Percentiles rank a stretch among this genome's conserved stretches.
Conservation (phyloP, 352 stramenopile genomes). For the Sclerospora graminicola region DNA sequence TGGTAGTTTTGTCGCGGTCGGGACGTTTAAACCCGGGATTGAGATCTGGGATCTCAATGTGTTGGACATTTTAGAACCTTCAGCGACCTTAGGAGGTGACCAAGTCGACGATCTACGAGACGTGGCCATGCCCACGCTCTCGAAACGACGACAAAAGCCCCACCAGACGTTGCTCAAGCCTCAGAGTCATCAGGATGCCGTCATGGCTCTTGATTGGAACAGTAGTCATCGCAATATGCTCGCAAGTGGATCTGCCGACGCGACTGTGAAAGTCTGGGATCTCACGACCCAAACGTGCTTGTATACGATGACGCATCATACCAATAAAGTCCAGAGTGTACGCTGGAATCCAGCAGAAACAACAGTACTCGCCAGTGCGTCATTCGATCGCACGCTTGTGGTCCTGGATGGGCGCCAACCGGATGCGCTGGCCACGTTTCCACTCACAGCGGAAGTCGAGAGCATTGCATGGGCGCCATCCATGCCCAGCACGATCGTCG, state of each 20-base stretch:
- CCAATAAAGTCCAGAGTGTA: constrained; percentile 96
- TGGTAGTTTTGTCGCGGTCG: constrained; percentile 97
- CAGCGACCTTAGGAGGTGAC: constrained; percentile 91
- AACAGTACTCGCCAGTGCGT: constrained; percentile 92
- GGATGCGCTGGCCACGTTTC: constrained; percentile 72
- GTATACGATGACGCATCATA: constrained; percentile 96
- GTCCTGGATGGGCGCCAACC: constrained; percentile 90
- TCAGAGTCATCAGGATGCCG: constrained; percentile 95
- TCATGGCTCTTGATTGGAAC: constrained; percentile 99
- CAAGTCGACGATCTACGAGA: constrained; percentile 68
- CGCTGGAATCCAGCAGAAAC: constrained; percentile 95
- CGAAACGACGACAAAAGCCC: constrained; percentile 62
- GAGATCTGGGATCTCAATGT: constrained; percentile 99
- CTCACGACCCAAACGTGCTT: constrained; percentile 89
- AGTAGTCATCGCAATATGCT: constrained; percentile 93
- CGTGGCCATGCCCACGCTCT: constrained; percentile 66
- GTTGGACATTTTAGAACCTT: constrained; percentile 96
- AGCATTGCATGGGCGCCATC: constrained; percentile 91
- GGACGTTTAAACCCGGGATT: constrained; percentile 98
- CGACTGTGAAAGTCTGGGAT: constrained; percentile 96
- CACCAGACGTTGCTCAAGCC: constrained; percentile 66
- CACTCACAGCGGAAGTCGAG: constrained; percentile 83
- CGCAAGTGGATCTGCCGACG: constrained; percentile 95
- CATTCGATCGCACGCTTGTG: constrained; percentile 91
- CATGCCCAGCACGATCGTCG: constrained; percentile 88